Base-by-base conservation (phyloP, 352 stramenopile species). In the Phytophthora pisi region DNA sequence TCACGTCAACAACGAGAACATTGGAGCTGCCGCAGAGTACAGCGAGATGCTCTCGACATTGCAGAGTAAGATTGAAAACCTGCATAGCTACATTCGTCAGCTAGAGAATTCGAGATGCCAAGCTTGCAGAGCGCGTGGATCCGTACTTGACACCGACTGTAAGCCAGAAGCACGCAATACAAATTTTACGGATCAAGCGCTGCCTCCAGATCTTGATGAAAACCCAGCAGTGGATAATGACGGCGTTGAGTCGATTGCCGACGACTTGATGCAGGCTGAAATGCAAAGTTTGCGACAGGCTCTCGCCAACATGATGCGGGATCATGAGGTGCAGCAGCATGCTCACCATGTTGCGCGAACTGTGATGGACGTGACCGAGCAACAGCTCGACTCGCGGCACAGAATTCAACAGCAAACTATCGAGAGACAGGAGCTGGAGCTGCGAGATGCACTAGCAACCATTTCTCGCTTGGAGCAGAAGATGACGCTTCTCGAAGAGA, bases 1-100 rank as follows among this genome's bases (percentile, higher is more conserved):
- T 11, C 79, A 76, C 6, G 75, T 96, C 2, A 97, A 97, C 62
- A 75, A 90, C 15, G 81, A 95, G 11, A 70, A 38, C 16, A 34
- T 54, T 11, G 64, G 63, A 7, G 47, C 49, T 31, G 49, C 52
- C 23, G 42, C 9, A 18, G 62, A 75, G 38, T 66, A 79, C 52
- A 51, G 70, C 2, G 66, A 69, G 56, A 40, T 91, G n/a, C 34
- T 93, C 26, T 50, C 53, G 28, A 86, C 58, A 15, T 57, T 93
- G 20, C 66, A 90, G 42, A 64, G 65, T 11, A 92, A 91, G 67
- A 76, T 93, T 69, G 78, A 83, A 40, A 90, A 72, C 5, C 45
- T 91, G 15, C 82, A 70, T 36, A 53, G 59, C 51, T 89, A 93
- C 68, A 88, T 91, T 57, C 75, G 50, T 2, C 64, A 82, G 28